Evolutionary conservation across 192 early-diverging fungal genomes (phyloP).

Genomic region (Kickxella alabastrina): DNA sequence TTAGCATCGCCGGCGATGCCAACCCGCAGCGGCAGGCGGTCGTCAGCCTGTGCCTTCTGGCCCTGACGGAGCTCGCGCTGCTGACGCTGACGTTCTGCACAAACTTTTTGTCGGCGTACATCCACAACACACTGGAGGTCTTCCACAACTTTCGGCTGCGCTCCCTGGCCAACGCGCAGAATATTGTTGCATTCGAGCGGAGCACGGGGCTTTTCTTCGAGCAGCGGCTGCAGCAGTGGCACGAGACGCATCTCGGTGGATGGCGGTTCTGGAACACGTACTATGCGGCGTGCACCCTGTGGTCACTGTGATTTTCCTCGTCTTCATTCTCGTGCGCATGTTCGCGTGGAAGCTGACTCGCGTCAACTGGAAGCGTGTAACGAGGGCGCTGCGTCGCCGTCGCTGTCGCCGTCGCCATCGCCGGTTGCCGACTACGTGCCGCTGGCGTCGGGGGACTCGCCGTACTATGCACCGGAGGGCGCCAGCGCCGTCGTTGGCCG

Average conservation of each 20-base stretch:
- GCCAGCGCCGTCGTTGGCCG: constrained; percentile 17
- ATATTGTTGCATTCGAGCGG: constrained; percentile 45
- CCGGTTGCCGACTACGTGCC: constrained; percentile 28
- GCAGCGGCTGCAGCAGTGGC: constrained; percentile 51
- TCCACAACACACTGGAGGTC: constrained; percentile 48
- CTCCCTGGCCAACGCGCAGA: constrained; percentile 45
- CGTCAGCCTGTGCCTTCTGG: constrained; percentile 41
- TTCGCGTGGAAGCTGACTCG: constrained; percentile 51
- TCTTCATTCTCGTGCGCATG: constrained; percentile 51
- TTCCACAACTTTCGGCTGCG: constrained; percentile 49
- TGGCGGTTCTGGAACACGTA: constrained; percentile 55
- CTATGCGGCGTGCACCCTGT: constrained; percentile 50
- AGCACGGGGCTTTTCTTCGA: constrained; percentile 40
- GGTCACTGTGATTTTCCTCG: constrained; percentile 43
- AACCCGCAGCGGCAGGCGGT: constrained; percentile 48
- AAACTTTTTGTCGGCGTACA: constrained; percentile 51
- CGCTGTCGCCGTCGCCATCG: constrained; percentile 8
- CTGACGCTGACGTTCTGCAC: constrained; percentile 51
- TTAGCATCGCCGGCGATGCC: constrained; percentile 40
- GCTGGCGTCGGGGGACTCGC: constrained; percentile 1
- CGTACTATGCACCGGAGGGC: constrained; percentile 24
- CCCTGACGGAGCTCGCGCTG: constrained; percentile 46
- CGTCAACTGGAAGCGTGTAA: constrained; percentile 53
- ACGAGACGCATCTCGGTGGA: constrained; percentile 30
- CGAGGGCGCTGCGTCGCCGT: constrained; percentile 21